Conservation (phyloP, 1,139 yeast species). For the Kodamaea sp. region DNA sequence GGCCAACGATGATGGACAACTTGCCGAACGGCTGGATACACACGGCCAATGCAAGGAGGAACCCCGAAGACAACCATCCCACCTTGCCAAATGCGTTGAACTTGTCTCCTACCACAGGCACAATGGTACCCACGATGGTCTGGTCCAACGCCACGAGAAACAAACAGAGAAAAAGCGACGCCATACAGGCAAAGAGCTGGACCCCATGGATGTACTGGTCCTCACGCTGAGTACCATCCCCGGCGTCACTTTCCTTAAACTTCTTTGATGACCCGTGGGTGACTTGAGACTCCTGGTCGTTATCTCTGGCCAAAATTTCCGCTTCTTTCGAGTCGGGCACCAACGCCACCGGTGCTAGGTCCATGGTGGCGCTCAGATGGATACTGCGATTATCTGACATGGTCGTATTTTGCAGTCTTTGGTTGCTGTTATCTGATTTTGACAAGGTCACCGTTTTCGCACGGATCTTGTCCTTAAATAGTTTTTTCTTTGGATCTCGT, state of each 20-base stretch:
- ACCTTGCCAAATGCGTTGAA: constrained; percentile 57
- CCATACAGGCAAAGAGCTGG: constrained; percentile 40
- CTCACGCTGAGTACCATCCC: constrained; percentile 42
- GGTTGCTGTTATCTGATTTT: too few relatives aligned
- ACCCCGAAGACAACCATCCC: constrained; percentile 66
- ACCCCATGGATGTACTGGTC: constrained; percentile 45
- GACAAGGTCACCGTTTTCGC: too few relatives aligned
- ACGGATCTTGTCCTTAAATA: too few relatives aligned
- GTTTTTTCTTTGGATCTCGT: too few relatives aligned
- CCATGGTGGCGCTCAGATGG: too few relatives aligned
- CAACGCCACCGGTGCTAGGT: too few relatives aligned
- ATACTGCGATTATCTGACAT: too few relatives aligned
- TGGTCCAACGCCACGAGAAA: constrained; percentile 69
- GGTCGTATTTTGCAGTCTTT: too few relatives aligned
- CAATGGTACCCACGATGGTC: constrained; percentile 62
- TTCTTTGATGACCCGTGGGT: too few relatives aligned
- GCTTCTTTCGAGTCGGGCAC: too few relatives aligned
- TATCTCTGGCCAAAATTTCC: too few relatives aligned
- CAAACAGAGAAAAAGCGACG: constrained; percentile 49
- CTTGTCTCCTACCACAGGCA: constrained; percentile 55
- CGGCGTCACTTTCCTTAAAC: constrained; percentile 43
- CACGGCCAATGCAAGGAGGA: constrained; percentile 59
- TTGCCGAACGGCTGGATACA: constrained; percentile 64
- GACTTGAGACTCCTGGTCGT: too few relatives aligned
- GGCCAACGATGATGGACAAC: constrained; percentile 60